Conservation (phyloP, 495 filamentous ascomycete genomes). For the Penicillium dipodomyicola region DNA sequence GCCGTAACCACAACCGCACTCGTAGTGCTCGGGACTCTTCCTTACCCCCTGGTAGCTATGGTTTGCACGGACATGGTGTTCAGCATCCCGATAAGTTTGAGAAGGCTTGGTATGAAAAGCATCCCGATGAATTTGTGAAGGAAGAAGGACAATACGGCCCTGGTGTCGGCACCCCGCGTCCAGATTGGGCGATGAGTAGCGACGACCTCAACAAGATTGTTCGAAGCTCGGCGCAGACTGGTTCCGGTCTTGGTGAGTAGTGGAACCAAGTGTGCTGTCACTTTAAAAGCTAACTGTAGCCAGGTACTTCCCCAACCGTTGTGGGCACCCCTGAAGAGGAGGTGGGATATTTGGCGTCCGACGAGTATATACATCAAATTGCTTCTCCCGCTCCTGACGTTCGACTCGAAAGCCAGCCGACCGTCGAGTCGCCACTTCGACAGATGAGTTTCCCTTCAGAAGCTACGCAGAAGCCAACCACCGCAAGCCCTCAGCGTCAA, state of each 20-base stretch:
- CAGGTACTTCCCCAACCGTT: constrained; percentile 50
- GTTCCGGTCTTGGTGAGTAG: constrained; percentile 61
- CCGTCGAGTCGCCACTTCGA: constrained; percentile 57
- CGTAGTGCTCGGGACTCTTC: constrained; percentile 59
- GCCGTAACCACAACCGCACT: constrained; percentile 66
- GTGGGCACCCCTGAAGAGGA: constrained; percentile 72
- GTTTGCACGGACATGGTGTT: constrained; percentile 79
- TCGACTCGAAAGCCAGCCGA: constrained; percentile 40
- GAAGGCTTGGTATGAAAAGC: constrained; percentile 85
- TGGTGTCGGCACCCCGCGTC: constrained; percentile 60
- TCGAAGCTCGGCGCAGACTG: constrained; percentile 61
- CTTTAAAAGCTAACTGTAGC: constrained; percentile 12
- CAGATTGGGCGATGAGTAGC: constrained; percentile 85
- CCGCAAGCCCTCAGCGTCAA: constrained; percentile 14
- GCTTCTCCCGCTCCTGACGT: constrained; percentile 60
- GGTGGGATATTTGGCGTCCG: constrained; percentile 74
- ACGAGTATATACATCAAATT: constrained; percentile 72
- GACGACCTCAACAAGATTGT: constrained; percentile 92
- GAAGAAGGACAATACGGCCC: constrained; percentile 72
- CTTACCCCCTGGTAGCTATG: constrained; percentile 74
- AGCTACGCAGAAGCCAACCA: constrained; percentile 12
- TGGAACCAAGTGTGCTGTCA: neutral
- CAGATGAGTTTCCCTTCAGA: constrained; percentile 51
- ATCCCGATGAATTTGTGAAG: constrained; percentile 71
- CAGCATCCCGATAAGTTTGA: constrained; percentile 69